Conservation (phyloP, 1,284 basidiomycete genomes). For the Rhodofomes roseus region DNA sequence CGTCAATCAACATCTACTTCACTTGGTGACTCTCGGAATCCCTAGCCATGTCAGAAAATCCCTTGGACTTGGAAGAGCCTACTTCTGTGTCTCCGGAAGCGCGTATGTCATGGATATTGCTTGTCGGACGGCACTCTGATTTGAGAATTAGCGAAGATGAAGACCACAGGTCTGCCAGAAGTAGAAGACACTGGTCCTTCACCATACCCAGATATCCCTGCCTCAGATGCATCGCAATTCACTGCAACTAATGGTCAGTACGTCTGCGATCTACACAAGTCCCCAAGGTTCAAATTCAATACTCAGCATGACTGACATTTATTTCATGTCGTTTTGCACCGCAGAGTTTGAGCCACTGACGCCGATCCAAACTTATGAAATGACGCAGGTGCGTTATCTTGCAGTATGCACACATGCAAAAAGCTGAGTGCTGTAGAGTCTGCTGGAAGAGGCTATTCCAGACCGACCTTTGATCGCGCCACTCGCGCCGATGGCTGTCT, state of each 20-base stretch:
- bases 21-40: no score
- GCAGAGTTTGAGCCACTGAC: constrained; percentile 7
- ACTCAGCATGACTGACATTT: neutral
- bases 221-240: neutral
- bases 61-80: neutral
- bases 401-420: neutral
- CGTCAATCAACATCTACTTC: neutral
- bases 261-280: neutral
- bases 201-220: neutral
- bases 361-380: constrained; percentile 6
- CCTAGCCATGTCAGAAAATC: neutral
- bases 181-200: constrained; percentile 7
- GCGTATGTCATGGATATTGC: constrained; percentile 13
- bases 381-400: constrained; percentile 13
- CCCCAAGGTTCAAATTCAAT: neutral
- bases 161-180: constrained; percentile 16
- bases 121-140: neutral
- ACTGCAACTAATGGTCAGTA: constrained; percentile 1
- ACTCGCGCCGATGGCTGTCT: constrained; percentile 42
- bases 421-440: constrained; percentile 4
- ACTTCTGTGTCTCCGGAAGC: constrained; percentile 18
- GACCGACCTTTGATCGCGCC: constrained; percentile 49
- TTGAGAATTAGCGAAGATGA: constrained; percentile 6
- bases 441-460: constrained; percentile 21
- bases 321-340: neutral